Base-by-base conservation (phyloP, 2,329 filamentous ascomycete species). In the Aspergillus aculeatinus region DNA sequence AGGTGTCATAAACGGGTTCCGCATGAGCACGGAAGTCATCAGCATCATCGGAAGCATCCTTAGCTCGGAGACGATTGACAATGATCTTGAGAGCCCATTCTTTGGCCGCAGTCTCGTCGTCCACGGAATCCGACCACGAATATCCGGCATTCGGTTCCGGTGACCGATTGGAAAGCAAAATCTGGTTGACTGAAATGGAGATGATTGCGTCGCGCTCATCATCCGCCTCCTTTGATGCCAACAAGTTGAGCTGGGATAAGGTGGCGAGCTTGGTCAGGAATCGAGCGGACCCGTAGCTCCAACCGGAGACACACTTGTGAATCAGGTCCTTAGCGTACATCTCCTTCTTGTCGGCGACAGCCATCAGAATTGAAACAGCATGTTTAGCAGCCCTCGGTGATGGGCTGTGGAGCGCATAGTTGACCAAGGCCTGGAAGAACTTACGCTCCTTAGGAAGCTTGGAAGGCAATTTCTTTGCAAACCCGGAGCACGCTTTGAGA, bases 401-500 rank as follows among this genome's bases (percentile, higher is more conserved):
- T 25, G 85, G 85, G 23, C 94, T 94, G 70, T 91, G 90, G 21
- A 94, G 82, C 1, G 93, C 91, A 74, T 95, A 98, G 67, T 86
- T 89, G 62, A 89, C 87, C 73, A 99, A 83, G 1, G 92, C 89
- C 69, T 95, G 87, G 33, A 87, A 82, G 68, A 98, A 94, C 65
- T 90, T 90, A 58, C 89, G 87, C 63, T 96, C 90, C 60, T 87
- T 85, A 1, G 91, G 90, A 56, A 99, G 85, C 61, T 98, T 93
- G 11, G 87, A 83, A 0, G 94, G 88, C 67, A 96, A 94, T 68
- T 89, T 92, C 70, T 89, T 89, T 1, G 93, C 91, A 73, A 96
- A 99, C 2, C 90, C 92, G 10, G 94, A 90, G 73, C 95, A 97
- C 2, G 96, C 94, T 73, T 96, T 97, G 60, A 99, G 82, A 2